Conservation (phyloP, 1,284 basidiomycete genomes). For the Ustilago xerochloae region DNA sequence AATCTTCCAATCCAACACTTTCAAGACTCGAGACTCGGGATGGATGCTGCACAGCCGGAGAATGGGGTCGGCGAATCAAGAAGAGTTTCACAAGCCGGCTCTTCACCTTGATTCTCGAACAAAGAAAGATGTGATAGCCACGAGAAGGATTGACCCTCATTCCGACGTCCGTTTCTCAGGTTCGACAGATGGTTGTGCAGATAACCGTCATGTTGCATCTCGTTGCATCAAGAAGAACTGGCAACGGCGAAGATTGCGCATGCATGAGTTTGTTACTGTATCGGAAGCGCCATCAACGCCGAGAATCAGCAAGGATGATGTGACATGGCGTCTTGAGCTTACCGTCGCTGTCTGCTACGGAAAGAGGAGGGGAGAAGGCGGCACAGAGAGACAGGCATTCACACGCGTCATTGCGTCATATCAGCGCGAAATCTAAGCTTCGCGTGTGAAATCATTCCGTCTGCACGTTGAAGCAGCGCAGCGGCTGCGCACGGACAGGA, state of each 20-base stretch:
- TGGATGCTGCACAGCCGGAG: background rate
- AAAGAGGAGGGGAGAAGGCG: background rate
- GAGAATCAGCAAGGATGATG: background rate
- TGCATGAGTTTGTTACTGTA: constrained; percentile 2
- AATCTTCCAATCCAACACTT: background rate
- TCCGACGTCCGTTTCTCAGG: no score
- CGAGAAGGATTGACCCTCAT: no score
- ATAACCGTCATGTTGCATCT: background rate
- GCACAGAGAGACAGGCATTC: background rate
- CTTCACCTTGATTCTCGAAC: no score
- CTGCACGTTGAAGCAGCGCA: background rate
- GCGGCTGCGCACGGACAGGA: constrained; percentile 7
- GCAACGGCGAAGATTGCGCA: background rate
- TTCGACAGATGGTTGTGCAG: background rate
- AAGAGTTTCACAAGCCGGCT: no score
- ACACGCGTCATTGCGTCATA: constrained; percentile 45
- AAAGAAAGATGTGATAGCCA: no score
- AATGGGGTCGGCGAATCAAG: background rate
- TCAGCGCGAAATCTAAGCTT: constrained; percentile 14
- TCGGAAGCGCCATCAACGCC: background rate
- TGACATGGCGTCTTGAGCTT: no score
- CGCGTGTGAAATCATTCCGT: constrained; percentile 18
- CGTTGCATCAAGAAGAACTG: background rate
- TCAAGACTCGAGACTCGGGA: background rate
- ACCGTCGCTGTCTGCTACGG: no score